These are phyloP conservation scores for Echinochloa phyllopogon DNA, from an alignment of 176 grass and related monocot genomes.

Conservation along the genomic window DNA sequence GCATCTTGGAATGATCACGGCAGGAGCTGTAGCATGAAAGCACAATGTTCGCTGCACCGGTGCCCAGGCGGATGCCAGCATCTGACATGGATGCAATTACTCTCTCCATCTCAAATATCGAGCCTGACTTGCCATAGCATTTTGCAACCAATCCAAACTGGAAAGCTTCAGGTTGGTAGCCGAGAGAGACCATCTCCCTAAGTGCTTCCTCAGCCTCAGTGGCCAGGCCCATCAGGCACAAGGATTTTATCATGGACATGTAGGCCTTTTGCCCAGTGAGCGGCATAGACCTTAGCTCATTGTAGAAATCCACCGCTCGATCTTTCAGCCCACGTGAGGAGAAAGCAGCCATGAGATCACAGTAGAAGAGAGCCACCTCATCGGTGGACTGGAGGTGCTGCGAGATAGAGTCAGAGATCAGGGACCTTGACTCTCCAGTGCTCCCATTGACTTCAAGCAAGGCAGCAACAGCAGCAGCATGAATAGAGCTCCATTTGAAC, in stretches of 20 bases:
- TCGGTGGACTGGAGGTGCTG: constrained; percentile 46
- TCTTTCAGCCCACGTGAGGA: constrained; percentile 64
- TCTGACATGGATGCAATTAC: constrained; percentile 73
- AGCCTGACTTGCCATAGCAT: constrained; percentile 69
- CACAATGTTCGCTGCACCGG: constrained; percentile 63
- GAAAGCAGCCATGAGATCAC: constrained; percentile 76
- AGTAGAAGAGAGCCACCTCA: constrained; percentile 69
- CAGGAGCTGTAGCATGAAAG: constrained; percentile 81
- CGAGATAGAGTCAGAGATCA: constrained; percentile 60
- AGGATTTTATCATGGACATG: constrained; percentile 64
- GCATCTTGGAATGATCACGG: constrained; percentile 55
- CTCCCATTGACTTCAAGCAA: constrained; percentile 61
- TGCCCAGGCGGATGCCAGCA: constrained; percentile 57
- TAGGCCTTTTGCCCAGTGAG: constrained; percentile 46
- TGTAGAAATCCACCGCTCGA: constrained; percentile 54
- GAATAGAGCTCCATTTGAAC: constrained; percentile 84
- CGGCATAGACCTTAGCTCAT: constrained; percentile 49
- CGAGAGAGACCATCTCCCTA: constrained; percentile 57
- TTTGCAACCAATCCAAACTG: constrained; percentile 69
- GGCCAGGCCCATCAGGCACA: constrained; percentile 70
- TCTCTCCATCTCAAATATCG: constrained; percentile 62
- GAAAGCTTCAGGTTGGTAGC: constrained; percentile 60
- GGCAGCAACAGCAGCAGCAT: constrained; percentile 56
- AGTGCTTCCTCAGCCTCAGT: constrained; percentile 70
- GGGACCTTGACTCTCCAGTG: constrained; percentile 48